Base-by-base conservation (phyloP, 225 moss, liverwort and hornwort genomes). In the Neckera pumila region DNA sequence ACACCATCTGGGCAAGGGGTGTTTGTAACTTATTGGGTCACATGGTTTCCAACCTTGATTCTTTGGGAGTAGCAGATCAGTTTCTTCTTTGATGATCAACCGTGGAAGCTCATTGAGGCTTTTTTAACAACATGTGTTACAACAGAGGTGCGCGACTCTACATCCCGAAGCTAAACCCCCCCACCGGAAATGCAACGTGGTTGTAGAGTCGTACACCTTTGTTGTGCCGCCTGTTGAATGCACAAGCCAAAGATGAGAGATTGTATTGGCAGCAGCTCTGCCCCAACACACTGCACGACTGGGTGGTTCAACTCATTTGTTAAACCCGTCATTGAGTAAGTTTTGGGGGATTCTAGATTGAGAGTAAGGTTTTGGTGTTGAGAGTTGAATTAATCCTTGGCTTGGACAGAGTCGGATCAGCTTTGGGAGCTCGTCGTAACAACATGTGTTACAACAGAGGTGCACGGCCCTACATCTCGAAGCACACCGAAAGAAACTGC, bases 171-270 rank as follows among this genome's bases (percentile, higher is more conserved):
- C 85, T 15, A 31, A 43, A 6, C 36, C 2, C 51, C 12, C 19
- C 36, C 51, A 12, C 25, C 30, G 49, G 4, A 59, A 86, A 57
- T 77, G 91, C 85, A 47, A 61, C 57, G 89, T 78, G 92, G 90
- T 89, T 92, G 92, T 90, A 92, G 92, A 92, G 92, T 90, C 90
- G 89, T 89, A 81, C 89, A 92, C 89, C 92, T 92, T 87, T 87
- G 92, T 57, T 74, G 92, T 81, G 85, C 66, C 85, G 77, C 90
- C 51, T 89, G 90, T 89, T 84, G 70, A 84, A 84, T 92, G 30
- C 38, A 12, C 79, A 33, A 33, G 53, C 14, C 62, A 51, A 76
- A 51, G 51, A 6, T 8, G 17, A 43, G 81, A 62, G 62, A 49
- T 82, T 65, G 82, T 49, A 82, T 64, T 64, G 64, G 64, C 82